Conservation (phyloP, 192 early-diverging fungal species). For the Backusella tarrabulga region DNA sequence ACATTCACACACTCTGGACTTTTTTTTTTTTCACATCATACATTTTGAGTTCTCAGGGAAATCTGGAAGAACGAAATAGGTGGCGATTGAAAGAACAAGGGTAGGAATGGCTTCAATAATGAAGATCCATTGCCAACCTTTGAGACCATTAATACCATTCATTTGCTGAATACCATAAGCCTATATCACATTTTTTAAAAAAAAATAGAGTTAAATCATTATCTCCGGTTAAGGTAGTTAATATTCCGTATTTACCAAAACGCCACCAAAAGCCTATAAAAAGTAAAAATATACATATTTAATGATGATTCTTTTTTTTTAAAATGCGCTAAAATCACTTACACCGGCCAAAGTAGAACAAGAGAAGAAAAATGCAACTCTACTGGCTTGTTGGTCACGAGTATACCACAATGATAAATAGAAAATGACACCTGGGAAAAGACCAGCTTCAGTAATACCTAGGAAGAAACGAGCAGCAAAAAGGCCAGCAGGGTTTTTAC, state of each 20-base stretch:
- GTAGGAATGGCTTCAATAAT: constrained; percentile 70
- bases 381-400: constrained; percentile 48
- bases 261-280: constrained; percentile 54
- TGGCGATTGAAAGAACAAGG: constrained; percentile 49
- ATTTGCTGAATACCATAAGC: constrained; percentile 64
- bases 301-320: constrained; percentile 34
- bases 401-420: constrained; percentile 53
- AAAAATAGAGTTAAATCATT: not conserved
- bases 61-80: constrained; percentile 49
- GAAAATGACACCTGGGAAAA: constrained; percentile 59
- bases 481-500: constrained; percentile 38
- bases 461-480: constrained; percentile 58
- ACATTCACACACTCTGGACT: not conserved
- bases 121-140: constrained; percentile 77
- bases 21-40: constrained; percentile 6
- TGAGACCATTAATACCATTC: constrained; percentile 47
- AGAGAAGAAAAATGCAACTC: constrained; percentile 54
- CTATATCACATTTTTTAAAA: not conserved
- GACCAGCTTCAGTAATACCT: constrained; percentile 56
- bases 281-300: not conserved
- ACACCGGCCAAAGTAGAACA: constrained; percentile 52
- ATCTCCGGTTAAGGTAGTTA: not conserved
- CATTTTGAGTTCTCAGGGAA: constrained; percentile 48
- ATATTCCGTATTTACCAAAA: constrained; percentile 33
- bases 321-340: constrained; percentile 39